phyloP scores from a whole-genome alignment of 768 basidiomycete species.

The Amylocystis lapponica region DNA sequence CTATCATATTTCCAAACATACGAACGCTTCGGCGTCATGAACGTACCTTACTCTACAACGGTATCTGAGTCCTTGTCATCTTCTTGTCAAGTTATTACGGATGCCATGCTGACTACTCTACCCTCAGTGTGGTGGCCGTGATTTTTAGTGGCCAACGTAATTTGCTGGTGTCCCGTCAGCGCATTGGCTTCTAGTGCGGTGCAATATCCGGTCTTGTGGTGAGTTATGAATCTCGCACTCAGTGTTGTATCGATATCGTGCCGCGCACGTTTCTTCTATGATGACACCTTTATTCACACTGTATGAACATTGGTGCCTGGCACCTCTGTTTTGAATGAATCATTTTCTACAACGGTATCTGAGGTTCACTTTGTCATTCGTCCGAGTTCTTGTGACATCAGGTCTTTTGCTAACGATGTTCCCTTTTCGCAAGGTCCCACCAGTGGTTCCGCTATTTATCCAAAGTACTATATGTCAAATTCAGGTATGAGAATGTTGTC shows the following conservation, averaged over 20 bases:
- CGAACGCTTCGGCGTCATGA: constrained; percentile 18
- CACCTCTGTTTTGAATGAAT: constrained; percentile 44
- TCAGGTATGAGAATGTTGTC: too few relatives aligned
- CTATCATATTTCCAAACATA: constrained; percentile 19
- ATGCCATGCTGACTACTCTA: too few relatives aligned
- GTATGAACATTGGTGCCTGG: constrained; percentile 49
- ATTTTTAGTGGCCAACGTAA: too few relatives aligned
- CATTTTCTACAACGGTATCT: constrained; percentile 82
- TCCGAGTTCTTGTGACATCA: too few relatives aligned
- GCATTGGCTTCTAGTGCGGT: neutral
- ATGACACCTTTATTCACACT: constrained; percentile 57
- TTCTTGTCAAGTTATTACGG: neutral
- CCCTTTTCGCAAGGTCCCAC: too few relatives aligned
- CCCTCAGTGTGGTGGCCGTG: too few relatives aligned
- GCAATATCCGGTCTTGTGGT: neutral
- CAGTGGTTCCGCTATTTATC: too few relatives aligned
- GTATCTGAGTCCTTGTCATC: constrained; percentile 14
- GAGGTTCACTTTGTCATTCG: constrained; percentile 31
- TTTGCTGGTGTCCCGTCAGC: neutral
- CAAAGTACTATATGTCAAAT: too few relatives aligned
- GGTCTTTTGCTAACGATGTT: too few relatives aligned
- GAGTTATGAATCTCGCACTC: neutral
- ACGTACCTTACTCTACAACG: constrained; percentile 18
- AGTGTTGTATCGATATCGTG: too few relatives aligned
- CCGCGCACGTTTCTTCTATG: constrained; percentile 3